Evolutionary conservation across 345 rosid genomes (phyloP), one percentile per base, ranked within the genome.

Genomic region (Raphanus raphanistrum): DNA sequence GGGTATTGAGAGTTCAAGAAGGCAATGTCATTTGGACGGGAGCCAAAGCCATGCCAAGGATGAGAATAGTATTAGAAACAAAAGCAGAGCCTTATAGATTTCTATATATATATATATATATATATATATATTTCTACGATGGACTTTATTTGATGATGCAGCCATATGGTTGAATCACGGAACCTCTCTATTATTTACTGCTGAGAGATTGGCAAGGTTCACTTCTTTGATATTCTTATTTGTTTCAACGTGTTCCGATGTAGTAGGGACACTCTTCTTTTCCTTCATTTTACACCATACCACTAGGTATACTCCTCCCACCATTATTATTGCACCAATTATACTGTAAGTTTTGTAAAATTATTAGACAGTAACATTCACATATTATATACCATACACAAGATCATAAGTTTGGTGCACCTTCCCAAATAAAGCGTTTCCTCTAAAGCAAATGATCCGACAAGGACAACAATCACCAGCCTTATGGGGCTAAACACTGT

Each of bases 251-350:
- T 68, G 38, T 63, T 66, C 12, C 7, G 55, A 8, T 38, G 27
- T 63, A 26, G 71, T 43, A 29, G 63, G 13, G 3, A 4, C 31
- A 38, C 31, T 64, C 77, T 78, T 82, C 54, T 48, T 63, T 84
- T 87, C 93, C 59, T 71, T 78, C 71, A 62, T 26, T 76, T 87
- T 82, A 13, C 89, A 90, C 93, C 93, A 89, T n/a, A 86, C 75
- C 69, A 85, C 90, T 28, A 67, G 60, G 55, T 87, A 87, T 10
- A 86, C 41, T 35, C 89, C 93, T 2, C 75, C 62, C 60, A 87
- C 83, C 62, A 89, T 85, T 45, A 89, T 52, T 0, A 72, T 72
- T 54, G 80, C 83, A 72, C 93, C 93, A 3, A 86, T 66, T 54
- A 85, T 15, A 79, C 93, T 89, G 83, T 41, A 73, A 74, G 61